phyloP scores from a whole-genome alignment of 352 stramenopile genomes.

The Globisporangium recalcitrans region DNA sequence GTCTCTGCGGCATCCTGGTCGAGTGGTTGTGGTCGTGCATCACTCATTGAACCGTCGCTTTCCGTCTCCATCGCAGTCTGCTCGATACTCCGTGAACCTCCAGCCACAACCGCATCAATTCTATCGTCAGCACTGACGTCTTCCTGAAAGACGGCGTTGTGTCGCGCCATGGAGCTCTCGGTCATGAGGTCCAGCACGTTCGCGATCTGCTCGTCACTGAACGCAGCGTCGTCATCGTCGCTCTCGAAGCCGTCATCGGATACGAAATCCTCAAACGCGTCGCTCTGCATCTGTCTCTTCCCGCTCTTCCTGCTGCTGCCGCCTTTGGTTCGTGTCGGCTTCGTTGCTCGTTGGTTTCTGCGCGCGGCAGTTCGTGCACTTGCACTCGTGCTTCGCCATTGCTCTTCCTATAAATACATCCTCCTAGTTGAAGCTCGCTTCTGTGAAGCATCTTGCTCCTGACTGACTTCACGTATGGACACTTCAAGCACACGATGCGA shows the following conservation, averaged over 20 bases:
- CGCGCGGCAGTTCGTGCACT: not conserved
- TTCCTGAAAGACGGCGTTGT: not conserved
- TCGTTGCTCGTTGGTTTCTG: not conserved
- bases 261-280: slow-evolving; percentile 48
- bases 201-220: slow-evolving; percentile 40
- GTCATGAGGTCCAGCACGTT: slow-evolving; percentile 42
- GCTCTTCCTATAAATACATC: not conserved
- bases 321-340: not conserved
- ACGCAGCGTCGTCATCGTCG: slow-evolving; percentile 22
- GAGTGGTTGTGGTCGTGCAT: not conserved
- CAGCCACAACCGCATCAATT: too few species aligned
- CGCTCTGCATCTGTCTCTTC: slow-evolving; percentile 14
- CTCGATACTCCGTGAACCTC: too few species aligned
- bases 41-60: not conserved
- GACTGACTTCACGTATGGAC: not conserved
- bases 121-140: not conserved
- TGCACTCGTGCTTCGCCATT: not conserved
- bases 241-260: slow-evolving; percentile 23
- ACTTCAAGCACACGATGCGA: not conserved
- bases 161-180: slow-evolving; percentile 9
- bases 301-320: not conserved
- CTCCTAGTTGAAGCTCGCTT: not conserved
- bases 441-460: not conserved
- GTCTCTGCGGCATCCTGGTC: too few species aligned
- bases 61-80: not conserved